Evolutionary conservation across 176 grass and related monocot genomes (phyloP).

Genomic region (Eleusine coracana): DNA sequence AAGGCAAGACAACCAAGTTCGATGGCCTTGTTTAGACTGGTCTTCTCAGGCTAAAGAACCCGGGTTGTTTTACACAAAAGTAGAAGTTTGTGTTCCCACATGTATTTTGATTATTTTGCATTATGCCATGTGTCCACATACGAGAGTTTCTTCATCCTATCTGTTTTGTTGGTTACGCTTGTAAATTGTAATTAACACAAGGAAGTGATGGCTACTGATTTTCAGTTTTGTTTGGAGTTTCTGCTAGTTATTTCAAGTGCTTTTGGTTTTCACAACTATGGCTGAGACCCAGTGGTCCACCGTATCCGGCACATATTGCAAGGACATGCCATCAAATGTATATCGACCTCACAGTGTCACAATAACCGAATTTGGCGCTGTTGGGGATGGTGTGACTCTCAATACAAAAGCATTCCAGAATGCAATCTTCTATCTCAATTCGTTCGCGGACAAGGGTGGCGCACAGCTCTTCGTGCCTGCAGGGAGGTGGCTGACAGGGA

Average conservation of each 20-base stretch:
- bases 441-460: slow-evolving; percentile 93
- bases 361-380: slow-evolving; percentile 89
- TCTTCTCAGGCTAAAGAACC: not conserved
- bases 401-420: slow-evolving; percentile 99
- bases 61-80: not conserved
- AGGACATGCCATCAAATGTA: slow-evolving; percentile 64
- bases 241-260: slow-evolving; percentile 49
- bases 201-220: slow-evolving; percentile 11
- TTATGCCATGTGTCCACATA: not conserved
- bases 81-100: slow-evolving; percentile 5
- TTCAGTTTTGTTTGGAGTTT: slow-evolving; percentile 18
- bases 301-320: slow-evolving; percentile 63
- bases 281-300: slow-evolving; percentile 35
- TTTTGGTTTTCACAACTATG: slow-evolving; percentile 58
- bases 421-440: slow-evolving; percentile 97
- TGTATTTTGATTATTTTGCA: not conserved
- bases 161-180: not conserved
- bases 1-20: not conserved
- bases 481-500: slow-evolving; percentile 92
- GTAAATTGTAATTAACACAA: not conserved
- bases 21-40: not conserved
- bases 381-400: slow-evolving; percentile 84
- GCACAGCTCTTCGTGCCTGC: slow-evolving; percentile 92
- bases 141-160: not conserved
- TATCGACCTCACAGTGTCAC: slow-evolving; percentile 93